These are phyloP conservation scores for Diaporthe ilicicola DNA, from an alignment of 2,329 filamentous ascomycete species.

Conservation along the genomic window DNA sequence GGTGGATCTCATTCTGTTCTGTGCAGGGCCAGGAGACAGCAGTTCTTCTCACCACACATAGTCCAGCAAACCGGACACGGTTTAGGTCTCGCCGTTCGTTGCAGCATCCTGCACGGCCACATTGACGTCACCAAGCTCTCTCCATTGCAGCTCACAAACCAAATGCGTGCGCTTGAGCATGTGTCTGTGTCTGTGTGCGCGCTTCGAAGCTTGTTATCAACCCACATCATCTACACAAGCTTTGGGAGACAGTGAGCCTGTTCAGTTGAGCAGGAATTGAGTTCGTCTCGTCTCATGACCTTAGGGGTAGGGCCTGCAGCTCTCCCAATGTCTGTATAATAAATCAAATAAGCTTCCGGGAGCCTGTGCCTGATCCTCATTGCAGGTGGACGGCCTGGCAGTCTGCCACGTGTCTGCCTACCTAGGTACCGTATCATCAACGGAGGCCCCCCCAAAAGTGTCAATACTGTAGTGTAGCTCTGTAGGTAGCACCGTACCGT, in stretches of 20 bases:
- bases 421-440: too few species aligned
- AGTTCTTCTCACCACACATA: background rate
- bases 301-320: background rate
- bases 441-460: too few species aligned
- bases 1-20: background rate
- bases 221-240: background rate
- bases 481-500: too few species aligned
- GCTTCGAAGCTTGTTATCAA: background rate
- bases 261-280: background rate
- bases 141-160: background rate
- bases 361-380: background rate
- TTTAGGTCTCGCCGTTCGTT: background rate
- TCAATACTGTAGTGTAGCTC: too few species aligned
- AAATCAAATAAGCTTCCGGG: slow-evolving; percentile 16
- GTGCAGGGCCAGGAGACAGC: background rate
- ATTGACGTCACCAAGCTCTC: slow-evolving; percentile 1
- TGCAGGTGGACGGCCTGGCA: background rate
- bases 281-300: slow-evolving; percentile 7
- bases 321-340: background rate
- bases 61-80: background rate
- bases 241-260: background rate
- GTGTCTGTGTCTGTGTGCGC: background rate
- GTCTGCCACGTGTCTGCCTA: too few species aligned
- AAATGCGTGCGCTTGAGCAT: background rate
- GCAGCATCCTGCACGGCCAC: background rate